phyloP scores from a whole-genome alignment of 108 stramenopile genomes.

The Schizochytrium sp. region DNA sequence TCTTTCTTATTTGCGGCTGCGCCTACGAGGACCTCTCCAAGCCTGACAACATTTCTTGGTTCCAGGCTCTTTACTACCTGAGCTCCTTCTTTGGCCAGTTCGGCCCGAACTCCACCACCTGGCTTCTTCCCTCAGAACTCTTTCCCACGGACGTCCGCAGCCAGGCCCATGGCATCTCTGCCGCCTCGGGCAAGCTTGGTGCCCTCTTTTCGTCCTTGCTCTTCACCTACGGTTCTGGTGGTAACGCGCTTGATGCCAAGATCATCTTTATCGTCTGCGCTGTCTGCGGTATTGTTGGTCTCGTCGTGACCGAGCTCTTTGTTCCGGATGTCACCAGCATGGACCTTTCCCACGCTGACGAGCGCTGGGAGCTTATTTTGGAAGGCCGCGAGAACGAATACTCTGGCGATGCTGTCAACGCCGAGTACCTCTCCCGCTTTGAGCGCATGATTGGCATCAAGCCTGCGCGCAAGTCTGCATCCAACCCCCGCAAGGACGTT shows the following conservation, averaged over 20 bases:
- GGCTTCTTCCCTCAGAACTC: conserved; percentile 52
- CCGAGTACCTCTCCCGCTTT: background rate
- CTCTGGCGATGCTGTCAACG: background rate
- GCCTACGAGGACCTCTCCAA: background rate
- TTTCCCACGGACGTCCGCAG: conserved; percentile 45
- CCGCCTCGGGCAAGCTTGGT: conserved; percentile 48
- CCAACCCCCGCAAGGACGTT: background rate
- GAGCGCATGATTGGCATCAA: background rate
- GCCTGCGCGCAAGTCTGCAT: background rate
- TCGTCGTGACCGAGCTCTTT: background rate
- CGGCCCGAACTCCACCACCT: conserved; percentile 55
- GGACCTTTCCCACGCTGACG: background rate
- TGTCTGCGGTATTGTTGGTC: background rate
- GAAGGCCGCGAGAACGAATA: background rate
- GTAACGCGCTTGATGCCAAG: background rate
- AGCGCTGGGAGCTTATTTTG: background rate
- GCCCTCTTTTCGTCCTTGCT: conserved; percentile 19
- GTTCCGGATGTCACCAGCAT: background rate
- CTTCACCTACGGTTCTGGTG: background rate
- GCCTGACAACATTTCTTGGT: background rate
- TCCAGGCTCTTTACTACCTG: conserved; percentile 25
- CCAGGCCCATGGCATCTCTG: conserved; percentile 48
- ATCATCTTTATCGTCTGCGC: background rate
- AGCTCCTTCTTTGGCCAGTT: conserved; percentile 54
- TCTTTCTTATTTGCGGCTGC: conserved; percentile 20